Percentiles rank a stretch among this genome's conserved stretches.
Conservation (phyloP, 108 stramenopile genomes). For the Fistulifera pelliculosa region DNA sequence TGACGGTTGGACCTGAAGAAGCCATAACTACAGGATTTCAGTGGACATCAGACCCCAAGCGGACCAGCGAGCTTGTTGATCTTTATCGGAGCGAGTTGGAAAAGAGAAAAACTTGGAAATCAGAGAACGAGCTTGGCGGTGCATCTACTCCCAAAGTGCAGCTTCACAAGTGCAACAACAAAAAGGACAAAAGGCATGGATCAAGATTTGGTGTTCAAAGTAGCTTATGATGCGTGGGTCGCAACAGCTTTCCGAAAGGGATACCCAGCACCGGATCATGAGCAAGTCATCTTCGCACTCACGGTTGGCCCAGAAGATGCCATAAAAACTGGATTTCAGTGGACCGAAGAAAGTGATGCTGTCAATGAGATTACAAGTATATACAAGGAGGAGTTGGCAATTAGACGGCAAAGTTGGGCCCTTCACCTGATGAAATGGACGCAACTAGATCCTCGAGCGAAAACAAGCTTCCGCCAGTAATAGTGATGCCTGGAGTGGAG, state of each 20-base stretch:
- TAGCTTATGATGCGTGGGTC: conserved; percentile 28
- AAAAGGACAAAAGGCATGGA: neutral
- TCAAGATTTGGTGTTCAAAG: conserved; percentile 20
- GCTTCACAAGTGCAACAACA: too few species aligned
- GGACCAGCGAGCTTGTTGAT: conserved; percentile 17
- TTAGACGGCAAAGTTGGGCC: conserved; percentile 11
- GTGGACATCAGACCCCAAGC: conserved; percentile 24
- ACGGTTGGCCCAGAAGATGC: conserved; percentile 29
- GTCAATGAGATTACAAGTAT: conserved; percentile 17
- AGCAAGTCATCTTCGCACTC: conserved; percentile 27
- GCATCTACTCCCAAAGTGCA: too few species aligned
- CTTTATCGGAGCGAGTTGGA: conserved; percentile 16
- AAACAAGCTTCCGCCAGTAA: conserved; percentile 26
- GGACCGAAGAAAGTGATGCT: conserved; percentile 23
- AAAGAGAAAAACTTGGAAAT: conserved; percentile 4
- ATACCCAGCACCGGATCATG: conserved; percentile 18
- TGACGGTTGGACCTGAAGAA: conserved; percentile 27
- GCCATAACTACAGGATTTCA: conserved; percentile 22
- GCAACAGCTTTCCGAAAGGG: conserved; percentile 21
- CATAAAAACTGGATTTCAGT: conserved; percentile 20
- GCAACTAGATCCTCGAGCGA: neutral
- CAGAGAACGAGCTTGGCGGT: neutral
- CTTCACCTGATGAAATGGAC: conserved; percentile 9
- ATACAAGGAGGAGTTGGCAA: conserved; percentile 21
- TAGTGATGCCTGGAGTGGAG: conserved; percentile 22